A percentile compares a stretch with the other conserved stretches of the same genome.
Evolutionary conservation across 306 rosid genomes (phyloP).

Genomic region (Gleditsia sinensis): DNA sequence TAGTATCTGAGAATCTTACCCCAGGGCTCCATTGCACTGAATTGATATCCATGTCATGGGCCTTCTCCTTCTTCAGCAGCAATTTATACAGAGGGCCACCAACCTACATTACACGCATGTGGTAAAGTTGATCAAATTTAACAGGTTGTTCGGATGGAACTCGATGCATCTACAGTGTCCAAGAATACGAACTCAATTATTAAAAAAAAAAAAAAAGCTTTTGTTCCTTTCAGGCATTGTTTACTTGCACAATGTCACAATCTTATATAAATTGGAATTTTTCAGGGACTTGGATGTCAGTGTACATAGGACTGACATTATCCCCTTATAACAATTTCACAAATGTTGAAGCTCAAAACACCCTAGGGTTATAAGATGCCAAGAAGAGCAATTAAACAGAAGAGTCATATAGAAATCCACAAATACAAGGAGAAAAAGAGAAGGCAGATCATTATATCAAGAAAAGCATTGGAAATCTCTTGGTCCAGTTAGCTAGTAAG

Average conservation of each 20-base stretch:
- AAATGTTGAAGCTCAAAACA: constrained; percentile 37
- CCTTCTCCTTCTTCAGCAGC: constrained; percentile 63
- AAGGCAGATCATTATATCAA: constrained; percentile 19
- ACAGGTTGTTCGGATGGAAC: background rate
- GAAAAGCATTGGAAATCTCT: constrained; percentile 22
- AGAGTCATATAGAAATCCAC: constrained; percentile 28
- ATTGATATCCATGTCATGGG: constrained; percentile 68
- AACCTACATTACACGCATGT: constrained; percentile 38
- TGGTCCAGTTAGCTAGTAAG: constrained; percentile 26
- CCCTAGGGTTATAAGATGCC: constrained; percentile 27
- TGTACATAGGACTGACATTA: constrained; percentile 26
- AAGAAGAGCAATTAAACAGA: constrained; percentile 37
- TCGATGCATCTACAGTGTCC: background rate
- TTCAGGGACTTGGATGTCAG: constrained; percentile 44
- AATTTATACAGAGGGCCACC: constrained; percentile 58
- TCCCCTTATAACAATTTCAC: constrained; percentile 38
- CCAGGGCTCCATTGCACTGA: constrained; percentile 80
- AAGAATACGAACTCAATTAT: background rate
- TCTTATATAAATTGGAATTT: constrained; percentile 34
- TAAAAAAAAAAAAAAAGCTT: background rate
- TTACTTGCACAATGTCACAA: background rate
- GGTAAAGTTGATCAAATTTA: background rate
- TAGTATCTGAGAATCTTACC: constrained; percentile 49
- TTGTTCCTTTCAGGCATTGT: background rate
- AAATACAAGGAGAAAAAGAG: constrained; percentile 30